phyloP scores from a whole-genome alignment of 257 asterid species.

The Solanum appendiculatum region DNA sequence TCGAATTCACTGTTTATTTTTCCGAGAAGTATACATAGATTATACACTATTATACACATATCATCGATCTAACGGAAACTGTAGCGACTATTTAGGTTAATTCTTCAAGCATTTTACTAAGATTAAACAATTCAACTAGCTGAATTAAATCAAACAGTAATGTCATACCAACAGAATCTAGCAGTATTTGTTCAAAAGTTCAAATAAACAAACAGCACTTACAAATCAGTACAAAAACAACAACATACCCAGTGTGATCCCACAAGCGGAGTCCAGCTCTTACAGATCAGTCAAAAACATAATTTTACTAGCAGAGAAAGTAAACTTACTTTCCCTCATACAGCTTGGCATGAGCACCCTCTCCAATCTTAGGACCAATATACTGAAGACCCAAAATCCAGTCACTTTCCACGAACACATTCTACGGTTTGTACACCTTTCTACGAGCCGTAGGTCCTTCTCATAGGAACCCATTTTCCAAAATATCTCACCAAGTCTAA shows the following conservation, averaged over 20 bases:
- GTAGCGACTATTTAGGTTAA: not conserved
- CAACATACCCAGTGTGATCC: not conserved
- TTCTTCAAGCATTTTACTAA: not conserved
- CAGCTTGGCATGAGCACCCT: conserved; percentile 96
- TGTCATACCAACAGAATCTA: not conserved
- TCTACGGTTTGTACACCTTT: no score
- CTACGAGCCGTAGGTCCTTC: no score
- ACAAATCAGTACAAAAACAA: not conserved
- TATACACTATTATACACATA: not conserved
- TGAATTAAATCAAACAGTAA: not conserved
- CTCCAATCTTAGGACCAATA: conserved; percentile 96
- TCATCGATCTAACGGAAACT: not conserved
- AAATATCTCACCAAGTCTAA: no score
- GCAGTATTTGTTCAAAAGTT: not conserved
- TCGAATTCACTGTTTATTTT: not conserved
- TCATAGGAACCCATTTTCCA: no score
- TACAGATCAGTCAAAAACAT: not conserved
- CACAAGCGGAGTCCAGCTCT: not conserved
- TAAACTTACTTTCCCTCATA: conserved; percentile 90
- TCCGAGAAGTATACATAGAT: not conserved
- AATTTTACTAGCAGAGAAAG: conserved; percentile 13
- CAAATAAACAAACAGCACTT: not conserved
- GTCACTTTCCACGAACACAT: no score
- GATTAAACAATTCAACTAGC: not conserved
- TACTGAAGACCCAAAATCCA: no score